A percentile compares a stretch with the other conserved stretches of the same genome.
phyloP scores from a whole-genome alignment of 2,329 filamentous ascomycete genomes.

The Cytospora schulzeri region DNA sequence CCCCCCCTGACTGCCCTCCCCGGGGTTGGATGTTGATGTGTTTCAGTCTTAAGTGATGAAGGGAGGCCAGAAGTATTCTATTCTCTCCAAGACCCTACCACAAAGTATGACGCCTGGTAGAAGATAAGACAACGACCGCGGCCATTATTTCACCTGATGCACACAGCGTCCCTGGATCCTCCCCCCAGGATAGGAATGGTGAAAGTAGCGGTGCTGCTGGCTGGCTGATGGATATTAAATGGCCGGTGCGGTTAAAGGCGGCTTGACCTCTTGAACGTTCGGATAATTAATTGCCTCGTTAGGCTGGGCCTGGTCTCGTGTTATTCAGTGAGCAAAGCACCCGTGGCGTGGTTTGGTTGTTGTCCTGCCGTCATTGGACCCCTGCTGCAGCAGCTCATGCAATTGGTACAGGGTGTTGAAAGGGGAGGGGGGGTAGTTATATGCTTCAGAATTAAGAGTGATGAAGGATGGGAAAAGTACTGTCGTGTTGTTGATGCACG shows the following conservation, averaged over 20 bases:
- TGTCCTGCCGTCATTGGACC: too few species aligned
- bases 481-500: neutral
- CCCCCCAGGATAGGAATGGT: too few species aligned
- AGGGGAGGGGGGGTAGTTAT: neutral
- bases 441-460: neutral
- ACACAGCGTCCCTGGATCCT: too few species aligned
- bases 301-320: too few species aligned
- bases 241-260: too few species aligned
- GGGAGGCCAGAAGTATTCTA: neutral
- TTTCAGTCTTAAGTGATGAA: neutral
- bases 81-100: neutral
- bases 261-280: too few species aligned
- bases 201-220: too few species aligned
- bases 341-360: too few species aligned
- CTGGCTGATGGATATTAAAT: too few species aligned
- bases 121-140: neutral
- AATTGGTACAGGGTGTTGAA: neutral
- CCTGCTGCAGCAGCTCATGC: neutral
- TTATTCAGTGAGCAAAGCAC: too few species aligned
- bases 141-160: neutral
- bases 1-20: neutral
- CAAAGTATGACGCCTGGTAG: neutral
- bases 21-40: neutral
- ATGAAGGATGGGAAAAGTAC: neutral
- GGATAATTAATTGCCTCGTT: too few species aligned